Base-by-base conservation (phyloP, 2,329 filamentous ascomycete species). In the Didymella lethalis region DNA sequence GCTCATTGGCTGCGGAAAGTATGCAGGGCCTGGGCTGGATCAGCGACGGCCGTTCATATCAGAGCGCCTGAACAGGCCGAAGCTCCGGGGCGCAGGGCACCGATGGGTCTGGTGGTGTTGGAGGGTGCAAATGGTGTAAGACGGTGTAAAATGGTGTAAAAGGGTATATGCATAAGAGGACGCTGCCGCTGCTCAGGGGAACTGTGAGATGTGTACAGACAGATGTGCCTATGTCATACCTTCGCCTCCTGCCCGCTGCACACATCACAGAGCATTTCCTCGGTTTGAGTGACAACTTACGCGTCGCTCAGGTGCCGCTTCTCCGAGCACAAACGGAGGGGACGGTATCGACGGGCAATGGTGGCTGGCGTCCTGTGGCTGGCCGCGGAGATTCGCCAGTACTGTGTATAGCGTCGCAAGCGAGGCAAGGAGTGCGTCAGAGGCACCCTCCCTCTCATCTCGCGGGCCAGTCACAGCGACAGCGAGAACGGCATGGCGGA, bases 1-100 rank as follows among this genome's bases (percentile, higher is more conserved):
- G 32, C 69, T 64, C 71, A 71, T 73, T 43, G 61, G 29, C 36
- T 26, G 12, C 23, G 11, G 18, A 25, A 14, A 14, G 18, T n/a
- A 28, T 36, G 20, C 34, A 36, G 56, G 57, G 56, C 62, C 62
- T 43, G 55, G 56, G 59, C 20, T 57, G 25, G 20, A 53, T 47
- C 59, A 26, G 47, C 48, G 25, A 26, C 28, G 49, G 31, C 50
- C 46, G 8, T 40, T 38, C 31, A 46, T 38, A 31, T 36, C 46
- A 34, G 14, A 49, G 34, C 18, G 28, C 28, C 38, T 7, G 50
- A 46, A 58, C 8, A 45, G 45, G 56, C 56, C 49, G 56, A 48
- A 4, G 56, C 48, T 31, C 56, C 56, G 56, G 54, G 45, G 34
- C n/a, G 31, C 25, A 43, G 45, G 32, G 31, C 40, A 16, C 14